Percentiles rank a stretch among this genome's conserved stretches.
These are phyloP conservation scores for Acanthamoeba lenticulata DNA, from an alignment of 208 protist genomes.

Conservation along the genomic window DNA sequence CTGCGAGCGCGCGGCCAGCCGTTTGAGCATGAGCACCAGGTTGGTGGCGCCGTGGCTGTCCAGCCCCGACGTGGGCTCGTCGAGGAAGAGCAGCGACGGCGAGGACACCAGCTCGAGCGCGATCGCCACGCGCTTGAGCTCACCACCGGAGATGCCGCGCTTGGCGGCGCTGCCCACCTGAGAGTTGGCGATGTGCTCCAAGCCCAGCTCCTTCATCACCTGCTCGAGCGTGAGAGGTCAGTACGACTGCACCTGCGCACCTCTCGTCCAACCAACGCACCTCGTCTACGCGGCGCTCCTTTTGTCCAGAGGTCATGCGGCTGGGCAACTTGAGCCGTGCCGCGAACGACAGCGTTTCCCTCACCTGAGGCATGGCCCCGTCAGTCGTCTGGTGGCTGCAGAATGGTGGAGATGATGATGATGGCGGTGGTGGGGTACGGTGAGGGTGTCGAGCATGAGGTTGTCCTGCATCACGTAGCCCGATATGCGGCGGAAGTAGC, in stretches of 20 bases:
- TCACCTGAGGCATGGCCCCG: background rate
- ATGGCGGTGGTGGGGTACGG: background rate
- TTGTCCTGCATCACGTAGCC: slow-evolving; percentile 62
- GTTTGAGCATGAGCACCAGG: slow-evolving; percentile 25
- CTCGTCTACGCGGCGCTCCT: slow-evolving; percentile 37
- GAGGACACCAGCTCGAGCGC: slow-evolving; percentile 46
- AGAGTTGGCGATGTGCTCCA: slow-evolving; percentile 46
- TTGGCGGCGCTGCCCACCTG: slow-evolving; percentile 12
- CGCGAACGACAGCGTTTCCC: slow-evolving; percentile 32
- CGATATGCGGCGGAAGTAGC: slow-evolving; percentile 10
- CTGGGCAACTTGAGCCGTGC: slow-evolving; percentile 40
- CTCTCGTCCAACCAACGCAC: background rate
- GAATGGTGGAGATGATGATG: background rate
- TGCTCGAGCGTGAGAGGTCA: background rate
- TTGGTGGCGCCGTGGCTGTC: slow-evolving; percentile 32
- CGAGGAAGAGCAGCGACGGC: slow-evolving; percentile 42
- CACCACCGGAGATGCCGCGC: slow-evolving; percentile 49
- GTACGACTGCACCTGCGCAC: background rate
- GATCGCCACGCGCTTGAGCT: slow-evolving; percentile 17
- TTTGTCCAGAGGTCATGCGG: slow-evolving; percentile 3
- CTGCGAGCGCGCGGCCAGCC: background rate
- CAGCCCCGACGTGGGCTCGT: slow-evolving; percentile 57
- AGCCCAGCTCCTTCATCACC: background rate
- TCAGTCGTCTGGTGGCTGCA: too few relatives aligned
- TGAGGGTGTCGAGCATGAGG: slow-evolving; percentile 44